Conservation (phyloP, 495 filamentous ascomycete species). For the Pyronema omphalodes region DNA sequence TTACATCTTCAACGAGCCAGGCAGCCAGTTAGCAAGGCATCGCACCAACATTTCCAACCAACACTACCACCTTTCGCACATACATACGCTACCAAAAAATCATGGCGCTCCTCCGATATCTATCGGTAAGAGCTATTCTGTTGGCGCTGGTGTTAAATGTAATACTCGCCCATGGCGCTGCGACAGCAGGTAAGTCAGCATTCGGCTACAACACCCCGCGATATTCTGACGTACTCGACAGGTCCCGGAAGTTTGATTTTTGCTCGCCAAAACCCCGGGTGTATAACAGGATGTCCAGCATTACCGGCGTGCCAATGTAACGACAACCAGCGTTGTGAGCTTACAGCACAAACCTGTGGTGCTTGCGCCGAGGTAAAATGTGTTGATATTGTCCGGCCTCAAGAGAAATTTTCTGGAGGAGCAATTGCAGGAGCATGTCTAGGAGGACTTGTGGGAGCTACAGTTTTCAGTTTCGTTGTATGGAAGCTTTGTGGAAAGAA, state of each 20-base stretch:
- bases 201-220: neutral
- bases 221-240: neutral
- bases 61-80: too few species aligned
- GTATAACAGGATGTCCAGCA: slow-evolving; percentile 11
- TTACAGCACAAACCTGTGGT: slow-evolving; percentile 16
- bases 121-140: neutral
- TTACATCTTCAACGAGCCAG: too few species aligned
- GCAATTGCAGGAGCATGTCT: slow-evolving; percentile 21
- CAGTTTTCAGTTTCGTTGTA: slow-evolving; percentile 52
- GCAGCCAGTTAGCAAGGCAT: too few species aligned
- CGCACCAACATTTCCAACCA: too few species aligned
- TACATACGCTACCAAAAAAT: neutral
- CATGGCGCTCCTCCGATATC: neutral
- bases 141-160: neutral
- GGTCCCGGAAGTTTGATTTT: slow-evolving; percentile 16
- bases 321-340: slow-evolving; percentile 10
- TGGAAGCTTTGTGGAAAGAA: slow-evolving; percentile 74
- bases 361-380: slow-evolving; percentile 13
- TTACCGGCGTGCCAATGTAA: slow-evolving; percentile 11
- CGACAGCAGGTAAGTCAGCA: neutral
- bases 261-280: slow-evolving; percentile 13
- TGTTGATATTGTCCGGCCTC: slow-evolving; percentile 2
- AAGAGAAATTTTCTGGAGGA: slow-evolving; percentile 6
- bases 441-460: slow-evolving; percentile 32
- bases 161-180: neutral